These are phyloP conservation scores for Penicillium roqueforti DNA, from an alignment of 495 filamentous ascomycete species.

Conservation along the genomic window DNA sequence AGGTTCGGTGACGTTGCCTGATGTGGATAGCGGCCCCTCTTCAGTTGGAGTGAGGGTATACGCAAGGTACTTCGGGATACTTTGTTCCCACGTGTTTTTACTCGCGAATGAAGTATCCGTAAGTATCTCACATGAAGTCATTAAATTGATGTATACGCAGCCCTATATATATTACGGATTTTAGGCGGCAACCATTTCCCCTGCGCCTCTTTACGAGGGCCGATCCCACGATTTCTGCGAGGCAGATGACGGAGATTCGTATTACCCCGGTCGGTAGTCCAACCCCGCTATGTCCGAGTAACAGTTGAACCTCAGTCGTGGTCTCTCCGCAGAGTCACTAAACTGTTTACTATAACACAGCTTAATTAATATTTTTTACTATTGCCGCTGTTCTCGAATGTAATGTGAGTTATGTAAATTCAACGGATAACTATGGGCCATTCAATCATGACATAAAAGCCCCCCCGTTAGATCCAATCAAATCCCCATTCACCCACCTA, in stretches of 20 bases:
- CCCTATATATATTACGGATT: neutral
- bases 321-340: too few relatives aligned
- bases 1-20: constrained; percentile 6
- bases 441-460: too few relatives aligned
- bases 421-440: too few relatives aligned
- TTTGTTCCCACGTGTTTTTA: neutral
- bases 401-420: too few relatives aligned
- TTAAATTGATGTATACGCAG: neutral
- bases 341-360: too few relatives aligned
- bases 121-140: constrained; percentile 1
- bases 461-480: too few relatives aligned
- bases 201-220: neutral
- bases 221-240: constrained; percentile 36
- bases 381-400: too few relatives aligned
- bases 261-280: constrained; percentile 36
- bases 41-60: constrained; percentile 3
- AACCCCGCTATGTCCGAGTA: too few relatives aligned
- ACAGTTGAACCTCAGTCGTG: too few relatives aligned
- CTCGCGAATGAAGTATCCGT: neutral
- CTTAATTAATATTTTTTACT: too few relatives aligned
- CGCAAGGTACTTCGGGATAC: neutral
- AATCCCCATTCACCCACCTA: too few relatives aligned
- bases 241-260: constrained; percentile 34
- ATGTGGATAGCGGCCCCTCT: constrained; percentile 8
- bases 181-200: neutral